Evolutionary conservation across 352 stramenopile genomes (phyloP).

Genomic region (Phytophthora agathidicida): DNA sequence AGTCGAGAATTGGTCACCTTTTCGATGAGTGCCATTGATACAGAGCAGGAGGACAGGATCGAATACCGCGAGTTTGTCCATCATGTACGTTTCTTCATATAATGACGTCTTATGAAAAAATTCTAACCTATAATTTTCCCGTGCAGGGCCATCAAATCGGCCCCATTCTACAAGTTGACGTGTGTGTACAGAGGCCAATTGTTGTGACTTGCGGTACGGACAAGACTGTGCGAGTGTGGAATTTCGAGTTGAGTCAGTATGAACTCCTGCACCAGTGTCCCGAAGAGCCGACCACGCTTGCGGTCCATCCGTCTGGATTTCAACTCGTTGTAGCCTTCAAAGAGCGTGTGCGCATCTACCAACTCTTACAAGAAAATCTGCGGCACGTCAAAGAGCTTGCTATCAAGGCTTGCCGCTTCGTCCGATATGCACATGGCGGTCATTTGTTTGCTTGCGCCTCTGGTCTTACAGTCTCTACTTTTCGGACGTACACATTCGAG

Average conservation of each 20-base stretch:
- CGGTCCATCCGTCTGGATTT: slow-evolving; percentile 74
- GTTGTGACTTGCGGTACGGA: slow-evolving; percentile 84
- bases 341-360: slow-evolving; percentile 76
- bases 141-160: slow-evolving; percentile 66
- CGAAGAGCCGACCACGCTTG: slow-evolving; percentile 68
- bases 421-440: slow-evolving; percentile 71
- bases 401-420: slow-evolving; percentile 66
- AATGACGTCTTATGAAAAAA: background rate
- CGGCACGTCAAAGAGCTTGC: slow-evolving; percentile 66
- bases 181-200: slow-evolving; percentile 84
- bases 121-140: background rate
- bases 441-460: slow-evolving; percentile 79
- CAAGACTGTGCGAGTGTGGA: slow-evolving; percentile 90
- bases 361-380: slow-evolving; percentile 72
- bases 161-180: slow-evolving; percentile 74
- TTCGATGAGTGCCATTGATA: slow-evolving; percentile 75
- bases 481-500: slow-evolving; percentile 74
- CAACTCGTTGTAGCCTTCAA: slow-evolving; percentile 80
- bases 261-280: slow-evolving; percentile 67
- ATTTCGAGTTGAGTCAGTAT: slow-evolving; percentile 72
- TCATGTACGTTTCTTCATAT: slow-evolving; percentile 40
- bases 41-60: slow-evolving; percentile 76
- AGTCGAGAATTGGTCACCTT: slow-evolving; percentile 71
- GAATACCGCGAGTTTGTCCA: slow-evolving; percentile 66
- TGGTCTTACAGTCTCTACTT: slow-evolving; percentile 67